Conservation (phyloP, 2,329 filamentous ascomycete species). For the Sporothrix variecibatus region DNA sequence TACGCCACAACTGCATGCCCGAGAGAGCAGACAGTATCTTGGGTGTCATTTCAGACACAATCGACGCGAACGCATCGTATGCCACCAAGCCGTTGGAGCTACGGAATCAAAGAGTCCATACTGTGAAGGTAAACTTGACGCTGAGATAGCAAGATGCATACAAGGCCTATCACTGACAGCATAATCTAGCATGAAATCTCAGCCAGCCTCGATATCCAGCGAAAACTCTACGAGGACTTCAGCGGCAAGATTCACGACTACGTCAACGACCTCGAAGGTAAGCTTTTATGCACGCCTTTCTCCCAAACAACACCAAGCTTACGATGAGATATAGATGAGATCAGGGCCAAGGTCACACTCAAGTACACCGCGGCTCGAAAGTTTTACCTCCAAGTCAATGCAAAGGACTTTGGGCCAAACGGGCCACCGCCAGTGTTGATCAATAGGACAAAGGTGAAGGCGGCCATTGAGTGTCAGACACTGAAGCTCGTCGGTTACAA, state of each 20-base stretch:
- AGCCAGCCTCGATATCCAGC: slow-evolving; percentile 29
- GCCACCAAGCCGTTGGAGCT: slow-evolving; percentile 79
- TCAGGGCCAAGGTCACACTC: slow-evolving; percentile 41
- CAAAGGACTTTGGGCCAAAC: slow-evolving; percentile 62
- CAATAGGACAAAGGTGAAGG: slow-evolving; percentile 72
- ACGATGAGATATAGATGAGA: slow-evolving; percentile 26
- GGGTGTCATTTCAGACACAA: slow-evolving; percentile 64
- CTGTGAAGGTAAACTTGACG: slow-evolving; percentile 64
- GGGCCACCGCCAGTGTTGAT: slow-evolving; percentile 57
- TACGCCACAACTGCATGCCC: slow-evolving; percentile 69
- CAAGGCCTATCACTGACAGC: neutral
- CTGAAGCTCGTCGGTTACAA: slow-evolving; percentile 80
- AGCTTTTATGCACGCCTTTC: slow-evolving; percentile 25
- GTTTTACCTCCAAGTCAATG: slow-evolving; percentile 73
- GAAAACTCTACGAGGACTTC: slow-evolving; percentile 86
- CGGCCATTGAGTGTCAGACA: slow-evolving; percentile 84
- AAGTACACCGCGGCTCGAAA: slow-evolving; percentile 76
- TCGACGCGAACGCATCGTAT: slow-evolving; percentile 81
- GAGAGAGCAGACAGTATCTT: slow-evolving; percentile 62
- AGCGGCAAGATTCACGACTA: slow-evolving; percentile 64
- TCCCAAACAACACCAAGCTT: neutral
- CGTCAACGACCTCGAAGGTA: slow-evolving; percentile 66
- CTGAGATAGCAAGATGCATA: neutral
- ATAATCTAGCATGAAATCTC: slow-evolving; percentile 26
- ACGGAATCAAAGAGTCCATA: slow-evolving; percentile 86